Evolutionary conservation across 1,284 basidiomycete genomes (phyloP).

Genomic region (Sphagnurus paluster): DNA sequence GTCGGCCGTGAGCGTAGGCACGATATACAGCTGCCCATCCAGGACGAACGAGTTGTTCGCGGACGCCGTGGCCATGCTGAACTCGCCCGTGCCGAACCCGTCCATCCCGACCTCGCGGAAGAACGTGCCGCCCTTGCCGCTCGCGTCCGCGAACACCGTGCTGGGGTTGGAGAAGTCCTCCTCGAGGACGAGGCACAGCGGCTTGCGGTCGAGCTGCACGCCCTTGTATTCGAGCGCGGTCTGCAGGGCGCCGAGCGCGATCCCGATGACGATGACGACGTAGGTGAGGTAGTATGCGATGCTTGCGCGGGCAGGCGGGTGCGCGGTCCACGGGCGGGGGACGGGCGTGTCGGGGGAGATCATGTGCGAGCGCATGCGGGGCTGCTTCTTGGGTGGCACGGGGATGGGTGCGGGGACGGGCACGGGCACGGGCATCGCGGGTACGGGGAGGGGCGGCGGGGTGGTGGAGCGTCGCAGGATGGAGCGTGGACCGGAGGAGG

Average conservation of each 20-base stretch:
- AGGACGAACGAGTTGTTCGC: slow-evolving; percentile 68
- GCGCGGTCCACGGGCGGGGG: slow-evolving; percentile 62
- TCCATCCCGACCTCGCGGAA: slow-evolving; percentile 69
- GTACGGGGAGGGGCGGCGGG: slow-evolving; percentile 4
- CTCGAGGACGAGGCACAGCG: slow-evolving; percentile 67
- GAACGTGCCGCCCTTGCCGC: slow-evolving; percentile 43
- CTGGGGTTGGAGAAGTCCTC: slow-evolving; percentile 64
- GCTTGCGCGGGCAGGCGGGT: slow-evolving; percentile 48
- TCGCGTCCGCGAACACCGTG: slow-evolving; percentile 42
- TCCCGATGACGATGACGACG: slow-evolving; percentile 43
- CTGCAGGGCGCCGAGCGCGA: slow-evolving; percentile 45
- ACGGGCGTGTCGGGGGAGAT: slow-evolving; percentile 29
- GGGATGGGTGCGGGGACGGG: slow-evolving; percentile 4
- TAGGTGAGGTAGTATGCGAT: slow-evolving; percentile 63
- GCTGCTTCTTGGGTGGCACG: slow-evolving; percentile 22
- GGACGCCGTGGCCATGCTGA: slow-evolving; percentile 75
- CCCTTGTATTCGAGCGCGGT: slow-evolving; percentile 47
- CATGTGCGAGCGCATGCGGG: slow-evolving; percentile 40
- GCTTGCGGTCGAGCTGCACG: slow-evolving; percentile 39
- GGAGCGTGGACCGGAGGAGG: slow-evolving; percentile 22
- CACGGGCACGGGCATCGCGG: slow-evolving; percentile 11
- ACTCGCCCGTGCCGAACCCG: slow-evolving; percentile 80
- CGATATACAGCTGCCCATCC: slow-evolving; percentile 73
- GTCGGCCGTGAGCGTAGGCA: slow-evolving; percentile 79
- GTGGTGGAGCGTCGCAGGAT: slow-evolving; percentile 11